A percentile compares a stretch with the other conserved stretches of the same genome.
These are phyloP conservation scores for Penicillium sp. DNA, from an alignment of 2,329 filamentous ascomycete genomes.

Conservation along the genomic window DNA sequence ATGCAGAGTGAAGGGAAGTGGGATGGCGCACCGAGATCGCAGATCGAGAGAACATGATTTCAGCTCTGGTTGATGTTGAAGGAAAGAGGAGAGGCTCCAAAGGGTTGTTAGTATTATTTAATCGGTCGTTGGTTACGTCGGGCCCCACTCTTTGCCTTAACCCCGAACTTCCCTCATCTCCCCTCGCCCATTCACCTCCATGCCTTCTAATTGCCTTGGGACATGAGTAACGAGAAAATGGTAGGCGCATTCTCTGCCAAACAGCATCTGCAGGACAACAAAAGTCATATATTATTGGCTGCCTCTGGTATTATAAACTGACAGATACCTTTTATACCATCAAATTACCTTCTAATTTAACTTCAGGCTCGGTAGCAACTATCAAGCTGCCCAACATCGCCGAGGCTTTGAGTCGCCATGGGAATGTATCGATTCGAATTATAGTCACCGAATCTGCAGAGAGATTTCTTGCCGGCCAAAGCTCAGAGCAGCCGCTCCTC, in stretches of 20 bases:
- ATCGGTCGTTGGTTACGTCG: slow-evolving; percentile 14
- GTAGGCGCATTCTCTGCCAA: slow-evolving; percentile 14
- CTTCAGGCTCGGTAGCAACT: slow-evolving; percentile 54
- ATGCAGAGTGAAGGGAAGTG: neutral
- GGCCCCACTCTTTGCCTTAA: slow-evolving; percentile 10
- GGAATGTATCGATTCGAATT: slow-evolving; percentile 73
- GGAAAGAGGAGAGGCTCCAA: slow-evolving; percentile 2
- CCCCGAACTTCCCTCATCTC: neutral
- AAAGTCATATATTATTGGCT: slow-evolving; percentile 52
- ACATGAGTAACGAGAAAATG: neutral
- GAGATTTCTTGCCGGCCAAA: slow-evolving; percentile 74
- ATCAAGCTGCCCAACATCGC: slow-evolving; percentile 77
- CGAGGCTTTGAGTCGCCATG: slow-evolving; percentile 41
- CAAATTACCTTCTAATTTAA: neutral
- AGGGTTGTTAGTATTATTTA: slow-evolving; percentile 14
- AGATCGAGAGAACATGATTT: slow-evolving; percentile 31
- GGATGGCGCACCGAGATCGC: slow-evolving; percentile 17
- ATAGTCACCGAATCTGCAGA: slow-evolving; percentile 72
- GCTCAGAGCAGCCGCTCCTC: slow-evolving; percentile 71
- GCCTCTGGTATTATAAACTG: slow-evolving; percentile 51
- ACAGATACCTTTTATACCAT: neutral
- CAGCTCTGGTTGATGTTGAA: neutral
- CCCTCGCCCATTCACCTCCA: neutral
- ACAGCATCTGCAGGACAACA: slow-evolving; percentile 23
- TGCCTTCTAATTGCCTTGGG: neutral